Percentiles rank a stretch among this genome's conserved stretches.
Conservation (phyloP, 2,329 filamentous ascomycete species). For the Ceratocystis variospora region DNA sequence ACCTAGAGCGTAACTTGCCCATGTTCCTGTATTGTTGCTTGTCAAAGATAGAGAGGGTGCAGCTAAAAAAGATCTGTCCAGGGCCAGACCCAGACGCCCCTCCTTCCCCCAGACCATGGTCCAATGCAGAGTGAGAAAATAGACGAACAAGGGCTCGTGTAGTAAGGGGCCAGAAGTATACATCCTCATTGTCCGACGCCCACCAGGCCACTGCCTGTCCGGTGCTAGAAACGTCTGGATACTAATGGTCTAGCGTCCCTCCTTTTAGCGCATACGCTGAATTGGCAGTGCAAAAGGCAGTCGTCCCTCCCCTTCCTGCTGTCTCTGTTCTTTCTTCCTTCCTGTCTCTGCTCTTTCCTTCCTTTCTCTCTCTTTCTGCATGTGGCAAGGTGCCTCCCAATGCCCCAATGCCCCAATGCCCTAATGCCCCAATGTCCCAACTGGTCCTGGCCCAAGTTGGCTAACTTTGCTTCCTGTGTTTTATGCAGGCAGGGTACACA, state of each 20-base stretch:
- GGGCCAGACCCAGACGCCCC: background rate
- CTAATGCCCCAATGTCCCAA: no score
- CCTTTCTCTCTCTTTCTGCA: background rate
- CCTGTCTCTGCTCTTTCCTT: background rate
- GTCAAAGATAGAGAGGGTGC: conserved; percentile 3
- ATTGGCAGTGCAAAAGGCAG: background rate
- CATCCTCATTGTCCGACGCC: no score
- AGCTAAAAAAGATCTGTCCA: background rate
- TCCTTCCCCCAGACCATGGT: background rate
- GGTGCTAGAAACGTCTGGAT: background rate
- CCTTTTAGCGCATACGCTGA: background rate
- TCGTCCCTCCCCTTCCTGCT: background rate
- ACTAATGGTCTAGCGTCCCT: background rate
- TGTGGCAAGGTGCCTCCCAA: background rate
- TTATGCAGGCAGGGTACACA: background rate
- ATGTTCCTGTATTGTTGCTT: background rate
- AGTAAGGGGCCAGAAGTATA: background rate
- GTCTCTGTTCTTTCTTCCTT: background rate
- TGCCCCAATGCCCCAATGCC: no score
- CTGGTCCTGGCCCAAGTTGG: no score
- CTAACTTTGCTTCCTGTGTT: background rate
- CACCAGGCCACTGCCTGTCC: background rate
- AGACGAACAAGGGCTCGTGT: background rate
- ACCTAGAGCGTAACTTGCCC: background rate
- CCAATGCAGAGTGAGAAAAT: conserved; percentile 1